These are phyloP conservation scores for Kockiozyma suomiensis DNA, from an alignment of 805 yeast genomes.

Conservation along the genomic window DNA sequence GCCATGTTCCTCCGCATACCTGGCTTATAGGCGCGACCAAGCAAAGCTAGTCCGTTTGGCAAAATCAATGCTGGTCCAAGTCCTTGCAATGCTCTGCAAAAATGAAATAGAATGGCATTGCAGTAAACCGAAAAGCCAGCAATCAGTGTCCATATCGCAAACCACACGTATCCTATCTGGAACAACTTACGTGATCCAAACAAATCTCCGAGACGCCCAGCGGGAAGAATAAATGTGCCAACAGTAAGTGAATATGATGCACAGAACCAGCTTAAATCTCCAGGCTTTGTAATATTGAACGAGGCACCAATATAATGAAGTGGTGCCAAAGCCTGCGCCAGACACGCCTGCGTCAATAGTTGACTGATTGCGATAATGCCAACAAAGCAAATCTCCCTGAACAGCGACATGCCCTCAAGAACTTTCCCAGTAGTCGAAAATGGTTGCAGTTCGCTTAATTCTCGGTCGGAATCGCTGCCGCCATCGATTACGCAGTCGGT, in stretches of 20 bases:
- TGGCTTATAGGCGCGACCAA: constrained; percentile 48
- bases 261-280: constrained; percentile 61
- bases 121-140: constrained; percentile 61
- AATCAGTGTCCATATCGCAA: constrained; percentile 59
- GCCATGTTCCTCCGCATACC: constrained; percentile 57
- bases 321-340: constrained; percentile 42
- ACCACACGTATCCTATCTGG: constrained; percentile 58
- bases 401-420: constrained; percentile 1
- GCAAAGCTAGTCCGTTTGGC: constrained; percentile 63
- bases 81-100: constrained; percentile 65
- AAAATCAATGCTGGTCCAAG: constrained; percentile 61
- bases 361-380: constrained; percentile 41
- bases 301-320: constrained; percentile 40
- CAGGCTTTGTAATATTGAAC: constrained; percentile 41
- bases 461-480: background rate
- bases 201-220: constrained; percentile 74
- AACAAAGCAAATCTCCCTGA: constrained; percentile 38
- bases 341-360: constrained; percentile 46
- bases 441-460: background rate
- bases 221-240: constrained; percentile 69
- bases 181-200: constrained; percentile 63
- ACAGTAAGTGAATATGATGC: constrained; percentile 71
- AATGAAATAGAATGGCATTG: constrained; percentile 43
- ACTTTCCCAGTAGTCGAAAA: background rate
- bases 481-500: no score